These are phyloP conservation scores for Strobilomyces dryophilus DNA, from an alignment of 768 basidiomycete species.

Conservation along the genomic window DNA sequence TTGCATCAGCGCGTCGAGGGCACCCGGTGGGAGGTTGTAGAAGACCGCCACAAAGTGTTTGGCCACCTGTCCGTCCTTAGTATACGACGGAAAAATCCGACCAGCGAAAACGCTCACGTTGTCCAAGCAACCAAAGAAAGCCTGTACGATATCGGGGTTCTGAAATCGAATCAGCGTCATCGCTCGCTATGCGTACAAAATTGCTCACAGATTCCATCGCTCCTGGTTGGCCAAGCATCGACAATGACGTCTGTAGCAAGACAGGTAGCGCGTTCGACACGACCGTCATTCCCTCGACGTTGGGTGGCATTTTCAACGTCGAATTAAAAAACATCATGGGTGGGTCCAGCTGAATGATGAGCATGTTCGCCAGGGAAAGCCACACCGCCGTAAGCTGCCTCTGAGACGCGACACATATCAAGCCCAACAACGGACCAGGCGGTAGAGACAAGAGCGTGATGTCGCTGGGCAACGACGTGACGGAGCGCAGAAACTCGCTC, in stretches of 20 bases:
- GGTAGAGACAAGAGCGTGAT: conserved; percentile 77
- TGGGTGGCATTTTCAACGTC: conserved; percentile 50
- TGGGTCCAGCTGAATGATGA: conserved; percentile 80
- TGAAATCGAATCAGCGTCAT: conserved; percentile 28
- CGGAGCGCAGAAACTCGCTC: conserved; percentile 81
- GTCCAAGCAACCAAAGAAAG: conserved; percentile 82
- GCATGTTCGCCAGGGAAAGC: conserved; percentile 77
- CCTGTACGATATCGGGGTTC: conserved; percentile 92
- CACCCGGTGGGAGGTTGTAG: conserved; percentile 57
- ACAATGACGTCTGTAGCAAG: conserved; percentile 56
- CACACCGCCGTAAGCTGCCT: conserved; percentile 76
- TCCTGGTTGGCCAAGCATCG: conserved; percentile 48
- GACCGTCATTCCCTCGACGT: conserved; percentile 50
- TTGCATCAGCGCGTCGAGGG: conserved; percentile 64
- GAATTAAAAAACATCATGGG: conserved; percentile 40
- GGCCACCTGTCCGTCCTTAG: conserved; percentile 33
- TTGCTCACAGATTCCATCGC: conserved; percentile 66
- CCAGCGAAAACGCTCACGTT: conserved; percentile 41
- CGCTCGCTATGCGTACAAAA: neutral
- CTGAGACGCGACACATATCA: conserved; percentile 70
- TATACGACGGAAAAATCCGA: neutral
- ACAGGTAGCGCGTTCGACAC: conserved; percentile 53
- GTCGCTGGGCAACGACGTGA: conserved; percentile 76
- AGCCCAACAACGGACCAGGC: conserved; percentile 73
- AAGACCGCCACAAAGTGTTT: conserved; percentile 59